phyloP scores from a whole-genome alignment of 2,329 filamentous ascomycete species.

The Aureobasidium pullulans region DNA sequence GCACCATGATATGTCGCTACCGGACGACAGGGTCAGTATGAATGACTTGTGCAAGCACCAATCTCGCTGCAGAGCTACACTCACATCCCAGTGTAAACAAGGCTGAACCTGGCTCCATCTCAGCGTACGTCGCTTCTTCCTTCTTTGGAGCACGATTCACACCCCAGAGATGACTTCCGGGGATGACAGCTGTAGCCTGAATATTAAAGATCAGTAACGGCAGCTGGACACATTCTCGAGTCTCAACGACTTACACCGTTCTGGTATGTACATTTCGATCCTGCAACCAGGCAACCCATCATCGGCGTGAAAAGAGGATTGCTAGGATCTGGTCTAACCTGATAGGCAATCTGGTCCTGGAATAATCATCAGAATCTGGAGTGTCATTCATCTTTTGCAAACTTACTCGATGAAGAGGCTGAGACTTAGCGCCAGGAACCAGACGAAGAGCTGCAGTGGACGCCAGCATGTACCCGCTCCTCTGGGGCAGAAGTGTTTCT shows the following conservation, averaged over 20 bases:
- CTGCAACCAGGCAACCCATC: not conserved
- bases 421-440: not conserved
- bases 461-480: not conserved
- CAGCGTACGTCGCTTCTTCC: not conserved
- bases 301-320: conserved; percentile 3
- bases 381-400: too few relatives aligned
- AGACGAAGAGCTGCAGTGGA: not conserved
- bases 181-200: conserved; percentile 1
- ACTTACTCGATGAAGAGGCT: conserved; percentile 1
- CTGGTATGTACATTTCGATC: conserved; percentile 1
- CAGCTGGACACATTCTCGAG: not conserved
- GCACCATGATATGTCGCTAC: conserved; percentile 5
- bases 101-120: conserved; percentile 1
- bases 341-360: not conserved
- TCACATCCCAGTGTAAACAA: not conserved
- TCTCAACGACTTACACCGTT: not conserved
- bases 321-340: not conserved
- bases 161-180: not conserved
- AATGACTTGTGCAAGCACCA: not conserved
- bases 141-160: not conserved
- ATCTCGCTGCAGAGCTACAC: not conserved
- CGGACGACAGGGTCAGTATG: not conserved
- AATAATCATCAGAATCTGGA: not conserved
- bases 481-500: not conserved
- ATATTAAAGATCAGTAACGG: not conserved